Base-by-base conservation (phyloP, 2,329 filamentous ascomycete species). In the Mycosphaerella arachidis region DNA sequence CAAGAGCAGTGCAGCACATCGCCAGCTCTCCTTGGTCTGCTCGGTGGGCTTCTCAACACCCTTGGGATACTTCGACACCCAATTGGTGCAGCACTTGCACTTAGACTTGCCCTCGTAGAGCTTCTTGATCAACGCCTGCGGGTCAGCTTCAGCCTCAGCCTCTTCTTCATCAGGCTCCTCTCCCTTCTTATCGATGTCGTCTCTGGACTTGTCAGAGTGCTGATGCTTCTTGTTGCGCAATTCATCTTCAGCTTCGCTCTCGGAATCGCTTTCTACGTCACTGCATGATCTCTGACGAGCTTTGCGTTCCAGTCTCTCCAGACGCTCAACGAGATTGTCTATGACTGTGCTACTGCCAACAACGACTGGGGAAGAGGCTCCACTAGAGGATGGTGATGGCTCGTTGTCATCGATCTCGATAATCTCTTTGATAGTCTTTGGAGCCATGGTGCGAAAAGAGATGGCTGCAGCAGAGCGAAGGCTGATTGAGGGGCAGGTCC, bases 1-100 rank as follows among this genome's bases (percentile, higher is more conserved):
- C 27, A 56, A 16, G 7, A 52, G 30, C 29, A 52, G 13, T 4
- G 50, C 50, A 31, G 50, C 50, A 33, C 30, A 16, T 9, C 30
- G 50, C 50, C 50, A 52, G 9, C 30, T 52, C 50, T 52, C 50
- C 30, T 52, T 52, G 50, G 30, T 35, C 18, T 52, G n/a, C 50
- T 52, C 30, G 27, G 50, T 52, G 16, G 50, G 50, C 16, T 52
- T 52, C 50, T 52, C 30, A 13, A 52, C 13, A 12, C 30, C 50
- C 35, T 52, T 33, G 9, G 50, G 50, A 52, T 35, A 52, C 9
- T 52, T 31, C 6, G 27, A 13, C 10, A 52, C 27, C 50, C 50
- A 52, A 18, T 52, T 52, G 12, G 30, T 35, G 30, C 50, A 52
- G 30, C 50, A 52, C 30, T 52, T 52, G 50, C 50, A 52, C n/a